Conservation (phyloP, 768 basidiomycete genomes). For the Rhizopogon salebrosus region DNA sequence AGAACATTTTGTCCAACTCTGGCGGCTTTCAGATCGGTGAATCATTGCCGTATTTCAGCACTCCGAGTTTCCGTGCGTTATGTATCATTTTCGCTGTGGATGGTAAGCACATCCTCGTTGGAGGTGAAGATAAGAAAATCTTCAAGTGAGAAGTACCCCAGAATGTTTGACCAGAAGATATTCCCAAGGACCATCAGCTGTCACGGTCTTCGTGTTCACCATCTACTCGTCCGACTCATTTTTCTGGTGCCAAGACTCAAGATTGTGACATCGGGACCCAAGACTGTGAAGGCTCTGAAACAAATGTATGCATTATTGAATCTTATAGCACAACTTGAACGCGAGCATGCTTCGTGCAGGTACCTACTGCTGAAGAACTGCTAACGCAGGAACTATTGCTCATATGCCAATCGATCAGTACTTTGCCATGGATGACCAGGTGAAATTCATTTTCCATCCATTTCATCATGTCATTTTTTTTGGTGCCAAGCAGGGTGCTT, state of each 20-base stretch:
- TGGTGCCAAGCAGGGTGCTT: too few species aligned
- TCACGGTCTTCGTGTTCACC: not conserved
- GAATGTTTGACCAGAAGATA: not conserved
- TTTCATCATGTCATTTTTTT: too few species aligned
- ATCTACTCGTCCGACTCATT: too few species aligned
- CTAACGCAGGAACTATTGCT: not conserved
- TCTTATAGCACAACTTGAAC: not conserved
- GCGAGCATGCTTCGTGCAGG: not conserved
- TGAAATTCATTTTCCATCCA: too few species aligned
- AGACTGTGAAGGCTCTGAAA: not conserved
- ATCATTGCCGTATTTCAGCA: not conserved
- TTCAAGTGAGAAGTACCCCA: not conserved
- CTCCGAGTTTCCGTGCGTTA: not conserved
- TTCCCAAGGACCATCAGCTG: not conserved
- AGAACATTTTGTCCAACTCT: not conserved
- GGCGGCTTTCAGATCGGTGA: constrained; percentile 13
- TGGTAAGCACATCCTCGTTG: not conserved
- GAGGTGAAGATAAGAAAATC: not conserved
- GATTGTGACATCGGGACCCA: too few species aligned
- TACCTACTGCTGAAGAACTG: not conserved
- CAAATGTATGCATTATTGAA: not conserved
- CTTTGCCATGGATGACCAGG: too few species aligned
- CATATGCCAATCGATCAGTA: not conserved
- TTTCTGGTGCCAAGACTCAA: not conserved
- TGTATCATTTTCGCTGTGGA: not conserved